phyloP scores from a whole-genome alignment of 2,329 filamentous ascomycete genomes.

The Pseudogymnoascus destructans region DNA sequence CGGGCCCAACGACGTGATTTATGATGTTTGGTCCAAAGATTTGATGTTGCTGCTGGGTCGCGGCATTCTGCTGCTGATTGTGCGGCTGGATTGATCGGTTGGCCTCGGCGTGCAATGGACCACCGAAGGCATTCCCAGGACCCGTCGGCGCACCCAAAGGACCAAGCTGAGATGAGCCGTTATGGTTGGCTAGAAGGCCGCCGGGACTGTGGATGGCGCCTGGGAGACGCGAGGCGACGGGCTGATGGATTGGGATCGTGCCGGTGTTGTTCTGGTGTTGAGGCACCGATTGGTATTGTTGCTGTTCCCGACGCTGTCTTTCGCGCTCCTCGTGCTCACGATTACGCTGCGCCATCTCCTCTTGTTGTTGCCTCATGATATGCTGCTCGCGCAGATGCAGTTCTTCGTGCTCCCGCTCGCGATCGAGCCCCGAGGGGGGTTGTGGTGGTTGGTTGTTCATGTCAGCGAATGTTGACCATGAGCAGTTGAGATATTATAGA shows the following conservation, averaged over 20 bases:
- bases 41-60: slow-evolving; percentile 38
- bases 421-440: slow-evolving; percentile 22
- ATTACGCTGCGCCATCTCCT: slow-evolving; percentile 41
- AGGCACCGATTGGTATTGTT: slow-evolving; percentile 49
- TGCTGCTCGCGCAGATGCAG: slow-evolving; percentile 44
- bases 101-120: slow-evolving; percentile 40
- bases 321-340: slow-evolving; percentile 43
- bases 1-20: slow-evolving; percentile 36
- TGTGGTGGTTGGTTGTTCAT: slow-evolving; percentile 25
- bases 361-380: slow-evolving; percentile 32
- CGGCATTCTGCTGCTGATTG: slow-evolving; percentile 32
- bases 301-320: slow-evolving; percentile 51
- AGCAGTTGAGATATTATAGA: not conserved
- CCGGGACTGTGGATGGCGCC: slow-evolving; percentile 86
- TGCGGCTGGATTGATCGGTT: slow-evolving; percentile 39
- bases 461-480: slow-evolving; percentile 8
- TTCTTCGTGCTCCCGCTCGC: slow-evolving; percentile 37
- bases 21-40: slow-evolving; percentile 40
- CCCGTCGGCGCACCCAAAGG: slow-evolving; percentile 28
- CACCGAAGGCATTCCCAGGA: slow-evolving; percentile 35
- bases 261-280: slow-evolving; percentile 79
- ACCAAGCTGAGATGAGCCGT: slow-evolving; percentile 42
- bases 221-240: slow-evolving; percentile 68
- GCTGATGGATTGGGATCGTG: slow-evolving; percentile 86
- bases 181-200: slow-evolving; percentile 67